Evolutionary conservation across 169 alveolate species (phyloP), one percentile per base, ranked within the genome.

Genomic region (Cyclospora cayetanensis): DNA sequence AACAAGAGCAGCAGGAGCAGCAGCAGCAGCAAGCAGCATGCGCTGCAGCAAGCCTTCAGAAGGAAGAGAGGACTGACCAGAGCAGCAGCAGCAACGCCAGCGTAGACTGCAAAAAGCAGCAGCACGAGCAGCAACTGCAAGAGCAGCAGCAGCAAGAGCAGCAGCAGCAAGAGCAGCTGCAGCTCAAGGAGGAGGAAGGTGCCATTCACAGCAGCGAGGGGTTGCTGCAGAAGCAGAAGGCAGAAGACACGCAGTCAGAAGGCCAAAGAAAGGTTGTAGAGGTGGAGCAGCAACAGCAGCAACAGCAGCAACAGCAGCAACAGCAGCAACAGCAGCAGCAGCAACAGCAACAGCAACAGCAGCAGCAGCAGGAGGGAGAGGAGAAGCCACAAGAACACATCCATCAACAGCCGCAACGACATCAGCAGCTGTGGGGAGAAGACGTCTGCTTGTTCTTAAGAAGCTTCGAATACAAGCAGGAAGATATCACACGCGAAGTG

Each of bases 211-310:
- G n/a, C n/a, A n/a, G n/a, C n/a, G n/a, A n/a, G n/a, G n/a, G n/a
- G n/a, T n/a, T n/a, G n/a, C 70, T 15, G 70, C 70, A 55, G 70
- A 20, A 55, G 25, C 70, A 4, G 70, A 29, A 55, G 27, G 9
- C 34, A 29, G 70, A 55, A 29, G 70, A 55, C 34, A 55, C n/a
- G n/a, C n/a, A n/a, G n/a, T n/a, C n/a, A n/a, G n/a, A n/a, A n/a
- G n/a, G n/a, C n/a, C n/a, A n/a, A n/a, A n/a, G n/a, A n/a, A n/a
- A n/a, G n/a, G n/a, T n/a, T n/a, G n/a, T n/a, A 15, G 15, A 60
- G 72, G 35, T 20, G 72, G 35, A 60, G 72, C 72, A 60, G 72
- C 72, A n/a, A n/a, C 70, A 55, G 27, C 27, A 15, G 70, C 70
- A 11, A 29, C 70, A 5, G n/a, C 34, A 5, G 11, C 25, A 20